These are phyloP conservation scores for Suhomyces xylopsoci DNA, from an alignment of 805 yeast species.

Conservation along the genomic window DNA sequence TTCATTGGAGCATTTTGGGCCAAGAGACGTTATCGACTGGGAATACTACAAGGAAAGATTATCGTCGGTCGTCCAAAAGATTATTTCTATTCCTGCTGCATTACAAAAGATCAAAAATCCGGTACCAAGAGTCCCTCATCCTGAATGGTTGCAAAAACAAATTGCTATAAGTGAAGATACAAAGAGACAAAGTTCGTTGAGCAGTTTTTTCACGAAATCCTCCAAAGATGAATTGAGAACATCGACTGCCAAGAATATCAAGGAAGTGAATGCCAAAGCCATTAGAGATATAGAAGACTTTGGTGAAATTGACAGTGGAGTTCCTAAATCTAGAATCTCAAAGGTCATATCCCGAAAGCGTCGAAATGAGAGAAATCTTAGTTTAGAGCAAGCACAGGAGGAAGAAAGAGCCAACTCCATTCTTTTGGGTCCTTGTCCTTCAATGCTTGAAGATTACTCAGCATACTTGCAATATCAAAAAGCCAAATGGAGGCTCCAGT, in stretches of 20 bases:
- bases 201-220: conserved; percentile 52
- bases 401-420: conserved; percentile 50
- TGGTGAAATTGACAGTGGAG: conserved; percentile 34
- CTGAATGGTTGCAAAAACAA: conserved; percentile 81
- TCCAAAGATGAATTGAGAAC: conserved; percentile 34
- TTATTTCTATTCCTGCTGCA: conserved; percentile 96
- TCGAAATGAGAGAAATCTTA: conserved; percentile 21
- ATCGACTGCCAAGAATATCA: conserved; percentile 55
- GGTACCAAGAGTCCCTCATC: conserved; percentile 90
- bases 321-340: conserved; percentile 35
- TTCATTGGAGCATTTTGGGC: conserved; percentile 75
- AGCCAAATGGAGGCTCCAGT: conserved; percentile 81
- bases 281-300: conserved; percentile 73
- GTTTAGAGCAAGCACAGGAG: conserved; percentile 31
- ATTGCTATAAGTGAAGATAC: conserved; percentile 61
- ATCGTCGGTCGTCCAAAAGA: conserved; percentile 90
- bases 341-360: conserved; percentile 50
- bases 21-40: conserved; percentile 91
- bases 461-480: conserved; percentile 75
- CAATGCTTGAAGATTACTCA: conserved; percentile 61
- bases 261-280: conserved; percentile 44
- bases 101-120: conserved; percentile 85
- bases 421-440: conserved; percentile 57
- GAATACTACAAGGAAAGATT: conserved; percentile 84
- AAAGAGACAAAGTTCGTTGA: conserved; percentile 66